Evolutionary conservation across 2,329 filamentous ascomycete species (phyloP).

Genomic region (Aureobasidium sp.): DNA sequence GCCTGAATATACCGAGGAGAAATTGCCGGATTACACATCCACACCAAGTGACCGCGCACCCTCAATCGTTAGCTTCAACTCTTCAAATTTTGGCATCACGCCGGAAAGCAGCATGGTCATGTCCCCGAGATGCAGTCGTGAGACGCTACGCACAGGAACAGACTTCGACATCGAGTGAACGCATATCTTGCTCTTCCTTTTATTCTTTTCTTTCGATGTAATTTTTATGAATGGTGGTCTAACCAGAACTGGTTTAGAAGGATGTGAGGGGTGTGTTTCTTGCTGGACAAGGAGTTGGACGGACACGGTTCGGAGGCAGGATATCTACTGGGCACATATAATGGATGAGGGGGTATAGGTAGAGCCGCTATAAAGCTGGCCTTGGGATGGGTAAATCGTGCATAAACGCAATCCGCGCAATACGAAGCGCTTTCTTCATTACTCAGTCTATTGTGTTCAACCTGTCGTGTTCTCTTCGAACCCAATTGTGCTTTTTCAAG

Average conservation of each 20-base stretch:
- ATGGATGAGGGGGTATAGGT: not conserved
- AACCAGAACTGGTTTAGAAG: not conserved
- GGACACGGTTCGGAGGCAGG: not conserved
- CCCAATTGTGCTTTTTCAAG: no score
- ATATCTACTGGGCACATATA: not conserved
- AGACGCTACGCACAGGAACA: constrained; percentile 37
- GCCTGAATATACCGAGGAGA: constrained; percentile 40
- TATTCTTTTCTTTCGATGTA: not conserved
- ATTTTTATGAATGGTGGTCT: not conserved
- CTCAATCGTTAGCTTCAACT: constrained; percentile 32
- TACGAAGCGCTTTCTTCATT: not conserved
- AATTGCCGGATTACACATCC: constrained; percentile 51
- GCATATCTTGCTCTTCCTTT: not conserved
- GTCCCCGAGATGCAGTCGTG: constrained; percentile 43
- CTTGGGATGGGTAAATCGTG: constrained; percentile 1
- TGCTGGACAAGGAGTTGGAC: constrained; percentile 18
- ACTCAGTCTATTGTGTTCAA: not conserved
- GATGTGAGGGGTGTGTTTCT: not conserved
- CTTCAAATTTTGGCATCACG: constrained; percentile 32
- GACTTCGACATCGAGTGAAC: not conserved
- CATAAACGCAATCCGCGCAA: not conserved
- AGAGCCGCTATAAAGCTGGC: constrained; percentile 1
- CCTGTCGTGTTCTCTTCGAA: no score
- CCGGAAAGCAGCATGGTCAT: constrained; percentile 48
- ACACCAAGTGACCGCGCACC: constrained; percentile 33